Conservation (phyloP, 805 yeast genomes). For the Hermanozyma aechmeae region DNA sequence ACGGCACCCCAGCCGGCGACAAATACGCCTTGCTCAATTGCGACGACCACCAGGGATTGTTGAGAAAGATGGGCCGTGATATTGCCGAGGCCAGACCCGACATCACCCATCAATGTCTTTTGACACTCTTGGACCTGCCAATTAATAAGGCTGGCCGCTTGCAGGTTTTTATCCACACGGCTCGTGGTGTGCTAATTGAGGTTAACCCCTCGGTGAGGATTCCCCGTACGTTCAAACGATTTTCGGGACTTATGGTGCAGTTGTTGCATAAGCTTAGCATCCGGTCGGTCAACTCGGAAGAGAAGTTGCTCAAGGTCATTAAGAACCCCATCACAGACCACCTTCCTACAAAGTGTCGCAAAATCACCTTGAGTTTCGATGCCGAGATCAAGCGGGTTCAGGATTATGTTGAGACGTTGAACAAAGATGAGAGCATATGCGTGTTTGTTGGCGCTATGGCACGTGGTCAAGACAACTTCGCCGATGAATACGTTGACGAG, state of each 20-base stretch:
- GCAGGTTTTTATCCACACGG: constrained; percentile 94
- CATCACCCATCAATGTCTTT: constrained; percentile 93
- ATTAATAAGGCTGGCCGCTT: constrained; percentile 94
- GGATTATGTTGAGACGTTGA: constrained; percentile 74
- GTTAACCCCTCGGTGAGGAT: constrained; percentile 95
- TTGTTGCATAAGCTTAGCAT: constrained; percentile 85
- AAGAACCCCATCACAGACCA: constrained; percentile 97
- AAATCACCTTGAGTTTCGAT: constrained; percentile 85
- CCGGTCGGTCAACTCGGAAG: constrained; percentile 92
- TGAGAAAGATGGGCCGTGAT: constrained; percentile 94
- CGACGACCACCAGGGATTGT: constrained; percentile 95
- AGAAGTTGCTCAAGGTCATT: constrained; percentile 84
- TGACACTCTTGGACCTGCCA: constrained; percentile 94
- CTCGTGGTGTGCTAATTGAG: constrained; percentile 88
- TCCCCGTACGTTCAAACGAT: constrained; percentile 96
- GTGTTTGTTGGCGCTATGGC: constrained; percentile 99
- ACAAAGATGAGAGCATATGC: constrained; percentile 87
- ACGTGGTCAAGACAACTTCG: constrained; percentile 93
- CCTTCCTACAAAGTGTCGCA: constrained; percentile 91
- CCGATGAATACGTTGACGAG: constrained; percentile 95
- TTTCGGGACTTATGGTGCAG: constrained; percentile 97
- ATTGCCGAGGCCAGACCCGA: constrained; percentile 99
- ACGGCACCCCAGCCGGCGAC: constrained; percentile 69
- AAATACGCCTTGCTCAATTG: constrained; percentile 91
- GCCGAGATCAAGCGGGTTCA: constrained; percentile 83